A percentile compares a stretch with the other conserved stretches of the same genome.
These are phyloP conservation scores for Asterionellopsis glacialis DNA, from an alignment of 108 stramenopile genomes.

Conservation along the genomic window DNA sequence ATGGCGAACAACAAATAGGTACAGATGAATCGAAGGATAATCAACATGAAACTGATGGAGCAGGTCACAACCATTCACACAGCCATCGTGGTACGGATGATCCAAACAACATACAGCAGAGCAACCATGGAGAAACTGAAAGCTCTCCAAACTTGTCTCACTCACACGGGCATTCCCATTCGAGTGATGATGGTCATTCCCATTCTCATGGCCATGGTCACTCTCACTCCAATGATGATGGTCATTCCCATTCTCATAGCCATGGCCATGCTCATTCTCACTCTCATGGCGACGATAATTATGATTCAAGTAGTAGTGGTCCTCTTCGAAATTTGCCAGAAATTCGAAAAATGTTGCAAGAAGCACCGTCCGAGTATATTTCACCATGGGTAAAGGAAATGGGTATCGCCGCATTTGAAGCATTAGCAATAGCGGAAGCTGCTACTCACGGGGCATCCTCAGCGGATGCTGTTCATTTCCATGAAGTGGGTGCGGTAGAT, in stretches of 20 bases:
- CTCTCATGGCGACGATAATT: constrained; percentile 10
- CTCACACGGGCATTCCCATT: constrained; percentile 17
- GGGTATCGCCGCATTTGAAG: constrained; percentile 76
- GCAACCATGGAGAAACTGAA: constrained; percentile 9
- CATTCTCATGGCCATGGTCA: constrained; percentile 28
- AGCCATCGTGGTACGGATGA: neutral
- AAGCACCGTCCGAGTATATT: constrained; percentile 47
- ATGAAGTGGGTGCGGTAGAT: constrained; percentile 93
- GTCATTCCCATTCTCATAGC: constrained; percentile 16
- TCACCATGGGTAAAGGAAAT: constrained; percentile 53
- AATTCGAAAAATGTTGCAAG: constrained; percentile 67
- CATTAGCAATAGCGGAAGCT: constrained; percentile 85
- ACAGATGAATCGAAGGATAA: neutral
- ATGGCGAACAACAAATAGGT: neutral
- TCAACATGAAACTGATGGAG: neutral
- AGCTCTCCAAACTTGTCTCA: neutral
- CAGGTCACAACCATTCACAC: too few relatives aligned
- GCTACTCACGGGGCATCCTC: constrained; percentile 70
- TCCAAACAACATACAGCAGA: constrained; percentile 7
- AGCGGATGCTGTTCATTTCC: constrained; percentile 85
- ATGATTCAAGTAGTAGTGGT: constrained; percentile 17
- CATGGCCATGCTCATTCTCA: constrained; percentile 15
- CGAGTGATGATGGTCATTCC: constrained; percentile 4
- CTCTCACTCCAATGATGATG: constrained; percentile 14
- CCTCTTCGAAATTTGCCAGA: constrained; percentile 77